Conservation (phyloP, 106 monocot species). For the Dioscorea dumetorum region DNA sequence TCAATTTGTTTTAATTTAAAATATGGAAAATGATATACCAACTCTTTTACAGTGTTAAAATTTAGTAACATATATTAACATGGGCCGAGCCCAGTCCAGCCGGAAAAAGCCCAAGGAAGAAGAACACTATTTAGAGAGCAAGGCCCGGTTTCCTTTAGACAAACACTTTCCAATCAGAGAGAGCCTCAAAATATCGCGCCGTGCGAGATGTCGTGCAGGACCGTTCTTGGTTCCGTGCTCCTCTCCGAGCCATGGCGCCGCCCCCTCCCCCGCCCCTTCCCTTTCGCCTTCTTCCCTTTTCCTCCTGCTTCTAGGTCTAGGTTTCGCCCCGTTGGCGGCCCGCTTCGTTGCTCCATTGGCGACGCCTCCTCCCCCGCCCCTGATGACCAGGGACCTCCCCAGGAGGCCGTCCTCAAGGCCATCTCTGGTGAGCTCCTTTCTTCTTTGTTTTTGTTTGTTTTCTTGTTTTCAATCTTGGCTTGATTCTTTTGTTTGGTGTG, state of each 20-base stretch:
- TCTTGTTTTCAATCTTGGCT: neutral
- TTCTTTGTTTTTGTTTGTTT: too few species aligned
- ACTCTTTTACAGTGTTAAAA: too few species aligned
- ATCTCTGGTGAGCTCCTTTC: slow-evolving; percentile 60
- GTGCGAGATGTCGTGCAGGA: slow-evolving; percentile 31
- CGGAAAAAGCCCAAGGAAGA: too few species aligned
- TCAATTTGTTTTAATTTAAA: too few species aligned
- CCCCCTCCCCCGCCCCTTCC: neutral
- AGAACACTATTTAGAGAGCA: too few species aligned
- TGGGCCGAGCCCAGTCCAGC: too few species aligned
- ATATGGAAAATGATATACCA: too few species aligned
- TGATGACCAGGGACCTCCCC: slow-evolving; percentile 76
- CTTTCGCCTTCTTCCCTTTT: neutral
- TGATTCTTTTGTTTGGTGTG: too few species aligned
- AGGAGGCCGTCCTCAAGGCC: slow-evolving; percentile 87
- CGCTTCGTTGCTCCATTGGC: slow-evolving; percentile 42
- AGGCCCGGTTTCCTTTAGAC: too few species aligned
- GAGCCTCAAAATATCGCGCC: neutral
- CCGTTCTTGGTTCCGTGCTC: slow-evolving; percentile 15
- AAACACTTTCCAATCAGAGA: too few species aligned
- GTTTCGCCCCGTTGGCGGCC: slow-evolving; percentile 7
- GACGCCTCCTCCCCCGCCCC: slow-evolving; percentile 18
- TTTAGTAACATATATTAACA: too few species aligned
- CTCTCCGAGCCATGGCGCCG: slow-evolving; percentile 14
- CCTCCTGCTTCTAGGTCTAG: slow-evolving; percentile 7